Percentiles rank a stretch among this genome's conserved stretches.
These are phyloP conservation scores for Entomortierella chlamydospora DNA, from an alignment of 192 early-diverging fungal genomes.

Conservation along the genomic window DNA sequence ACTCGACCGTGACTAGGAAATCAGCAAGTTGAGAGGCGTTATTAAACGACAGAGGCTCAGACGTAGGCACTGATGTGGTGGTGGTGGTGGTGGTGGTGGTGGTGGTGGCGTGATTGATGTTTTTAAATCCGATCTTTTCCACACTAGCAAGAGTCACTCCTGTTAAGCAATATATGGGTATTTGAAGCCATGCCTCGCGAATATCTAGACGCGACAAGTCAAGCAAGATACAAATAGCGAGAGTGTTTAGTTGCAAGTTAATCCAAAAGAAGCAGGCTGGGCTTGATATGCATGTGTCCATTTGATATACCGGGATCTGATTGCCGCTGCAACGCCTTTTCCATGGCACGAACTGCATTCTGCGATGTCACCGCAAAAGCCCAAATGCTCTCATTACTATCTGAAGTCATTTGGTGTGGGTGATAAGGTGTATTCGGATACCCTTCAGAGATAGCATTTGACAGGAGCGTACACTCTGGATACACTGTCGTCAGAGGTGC, in stretches of 20 bases:
- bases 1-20: conserved; percentile 20
- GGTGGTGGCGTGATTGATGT: conserved; percentile 7
- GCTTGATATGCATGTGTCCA: neutral
- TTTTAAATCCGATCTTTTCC: conserved; percentile 23
- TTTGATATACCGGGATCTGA: conserved; percentile 17
- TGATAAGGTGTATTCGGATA: neutral
- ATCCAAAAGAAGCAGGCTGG: neutral
- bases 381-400: conserved; percentile 6
- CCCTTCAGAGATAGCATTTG: conserved; percentile 3
- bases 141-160: conserved; percentile 32
- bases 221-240: too few relatives aligned
- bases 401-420: neutral
- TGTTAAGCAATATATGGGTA: conserved; percentile 39
- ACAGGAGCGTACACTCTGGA: conserved; percentile 12
- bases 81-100: neutral
- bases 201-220: neutral
- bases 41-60: conserved; percentile 1
- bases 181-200: conserved; percentile 29
- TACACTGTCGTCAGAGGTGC: conserved; percentile 22
- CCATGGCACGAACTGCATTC: conserved; percentile 24
- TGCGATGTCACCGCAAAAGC: conserved; percentile 47
- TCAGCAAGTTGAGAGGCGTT: conserved; percentile 29
- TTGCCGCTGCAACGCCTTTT: conserved; percentile 19
- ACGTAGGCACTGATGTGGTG: neutral
- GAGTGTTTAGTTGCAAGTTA: neutral